Percentiles rank a stretch among this genome's conserved stretches.
phyloP scores from a whole-genome alignment of 2,329 filamentous ascomycete species.

The Thermoascus crustaceus region DNA sequence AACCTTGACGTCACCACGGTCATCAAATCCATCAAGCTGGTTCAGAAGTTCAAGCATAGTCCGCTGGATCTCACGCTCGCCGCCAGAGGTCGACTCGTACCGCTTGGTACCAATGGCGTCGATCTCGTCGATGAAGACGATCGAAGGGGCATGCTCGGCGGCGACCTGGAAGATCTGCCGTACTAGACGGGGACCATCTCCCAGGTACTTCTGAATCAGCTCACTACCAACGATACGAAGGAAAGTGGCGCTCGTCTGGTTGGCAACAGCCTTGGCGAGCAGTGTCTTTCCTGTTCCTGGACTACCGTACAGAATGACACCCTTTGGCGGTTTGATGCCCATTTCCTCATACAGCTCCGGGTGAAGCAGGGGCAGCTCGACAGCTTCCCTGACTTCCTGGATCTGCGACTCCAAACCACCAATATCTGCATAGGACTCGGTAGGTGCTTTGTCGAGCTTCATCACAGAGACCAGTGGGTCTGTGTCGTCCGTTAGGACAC shows the following conservation, averaged over 20 bases:
- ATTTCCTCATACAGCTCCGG: constrained; percentile 99
- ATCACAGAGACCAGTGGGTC: constrained; percentile 95
- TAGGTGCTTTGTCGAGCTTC: constrained; percentile 98
- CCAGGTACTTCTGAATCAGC: constrained; percentile 96
- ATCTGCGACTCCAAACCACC: constrained; percentile 93
- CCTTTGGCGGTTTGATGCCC: constrained; percentile 99
- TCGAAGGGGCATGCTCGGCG: constrained; percentile 90
- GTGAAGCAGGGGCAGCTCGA: constrained; percentile 88
- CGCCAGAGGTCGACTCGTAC: constrained; percentile 94
- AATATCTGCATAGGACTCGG: constrained; percentile 97
- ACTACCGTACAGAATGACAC: constrained; percentile 96
- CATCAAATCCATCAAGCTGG: constrained; percentile 97
- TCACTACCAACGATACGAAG: constrained; percentile 94
- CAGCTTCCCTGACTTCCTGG: constrained; percentile 94
- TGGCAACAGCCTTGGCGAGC: constrained; percentile 92
- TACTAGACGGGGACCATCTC: constrained; percentile 88
- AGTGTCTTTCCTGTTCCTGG: constrained; percentile 96
- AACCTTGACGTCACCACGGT: constrained; percentile 97
- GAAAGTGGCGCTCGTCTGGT: constrained; percentile 98
- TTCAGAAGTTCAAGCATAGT: constrained; percentile 98
- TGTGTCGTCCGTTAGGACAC: constrained; percentile 90
- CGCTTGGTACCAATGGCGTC: constrained; percentile 98
- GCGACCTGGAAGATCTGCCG: constrained; percentile 87
- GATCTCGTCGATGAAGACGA: constrained; percentile 99
- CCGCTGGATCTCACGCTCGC: constrained; percentile 93